A percentile compares a stretch with the other conserved stretches of the same genome.
Evolutionary conservation across 2,329 filamentous ascomycete species (phyloP).

Genomic region (Tolypocladium guangdongense): DNA sequence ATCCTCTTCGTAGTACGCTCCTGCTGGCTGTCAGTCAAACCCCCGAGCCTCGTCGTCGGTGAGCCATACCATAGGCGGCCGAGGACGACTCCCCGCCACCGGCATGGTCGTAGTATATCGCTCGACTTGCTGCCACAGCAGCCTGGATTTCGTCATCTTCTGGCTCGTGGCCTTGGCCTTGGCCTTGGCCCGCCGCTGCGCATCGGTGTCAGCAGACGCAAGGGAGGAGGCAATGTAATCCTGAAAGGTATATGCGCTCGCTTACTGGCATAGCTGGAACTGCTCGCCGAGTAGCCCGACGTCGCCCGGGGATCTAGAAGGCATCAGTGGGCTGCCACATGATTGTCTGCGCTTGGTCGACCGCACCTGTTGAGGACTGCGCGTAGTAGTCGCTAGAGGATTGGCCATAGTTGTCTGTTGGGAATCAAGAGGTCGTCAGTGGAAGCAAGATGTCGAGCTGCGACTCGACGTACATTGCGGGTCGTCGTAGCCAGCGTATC

Average conservation of each 20-base stretch:
- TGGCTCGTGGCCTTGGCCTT: slow-evolving; percentile 1
- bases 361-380: slow-evolving; percentile 1
- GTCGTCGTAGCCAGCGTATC: neutral
- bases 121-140: slow-evolving; percentile 8
- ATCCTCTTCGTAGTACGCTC: slow-evolving; percentile 13
- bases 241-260: too few relatives aligned
- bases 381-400: neutral
- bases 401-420: slow-evolving; percentile 1
- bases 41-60: neutral
- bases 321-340: neutral
- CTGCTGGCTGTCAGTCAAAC: slow-evolving; percentile 4
- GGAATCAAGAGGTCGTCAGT: neutral
- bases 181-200: neutral
- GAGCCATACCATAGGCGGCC: slow-evolving; percentile 10
- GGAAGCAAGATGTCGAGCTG: neutral
- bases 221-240: neutral
- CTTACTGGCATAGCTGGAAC: neutral
- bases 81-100: slow-evolving; percentile 7
- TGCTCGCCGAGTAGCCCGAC: neutral
- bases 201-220: neutral
- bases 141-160: slow-evolving; percentile 9
- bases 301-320: neutral
- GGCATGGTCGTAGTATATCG: slow-evolving; percentile 7
- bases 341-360: neutral
- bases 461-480: neutral